phyloP scores from a whole-genome alignment of 352 stramenopile genomes.

The Phytophthora colocasiae region DNA sequence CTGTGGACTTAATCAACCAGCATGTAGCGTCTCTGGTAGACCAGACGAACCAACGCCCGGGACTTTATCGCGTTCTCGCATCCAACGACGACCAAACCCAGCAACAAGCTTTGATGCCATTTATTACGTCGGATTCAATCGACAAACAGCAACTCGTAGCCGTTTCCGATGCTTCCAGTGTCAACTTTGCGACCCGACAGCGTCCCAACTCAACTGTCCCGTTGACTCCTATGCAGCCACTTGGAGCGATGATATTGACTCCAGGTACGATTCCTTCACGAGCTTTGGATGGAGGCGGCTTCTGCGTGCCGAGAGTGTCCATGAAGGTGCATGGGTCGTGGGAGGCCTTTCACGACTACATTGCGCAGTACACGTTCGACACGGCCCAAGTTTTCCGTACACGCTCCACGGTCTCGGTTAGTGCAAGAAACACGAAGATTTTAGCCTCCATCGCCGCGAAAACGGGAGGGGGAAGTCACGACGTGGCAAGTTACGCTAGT shows the following conservation, averaged over 20 bases:
- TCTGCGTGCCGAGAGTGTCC: conserved; percentile 41
- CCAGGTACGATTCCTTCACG: conserved; percentile 39
- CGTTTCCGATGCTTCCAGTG: conserved; percentile 13
- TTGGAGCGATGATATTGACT: conserved; percentile 37
- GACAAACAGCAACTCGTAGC: conserved; percentile 19
- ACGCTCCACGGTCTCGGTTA: conserved; percentile 71
- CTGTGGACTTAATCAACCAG: conserved; percentile 12
- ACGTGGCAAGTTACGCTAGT: conserved; percentile 50
- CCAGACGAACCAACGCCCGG: conserved; percentile 25
- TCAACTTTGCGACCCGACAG: conserved; percentile 27
- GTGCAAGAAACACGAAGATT: conserved; percentile 65
- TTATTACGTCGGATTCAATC: conserved; percentile 13
- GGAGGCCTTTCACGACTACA: conserved; percentile 64
- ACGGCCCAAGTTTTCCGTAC: conserved; percentile 77
- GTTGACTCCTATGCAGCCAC: conserved; percentile 21
- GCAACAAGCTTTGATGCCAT: conserved; percentile 25
- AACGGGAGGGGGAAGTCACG: conserved; percentile 16
- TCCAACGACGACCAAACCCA: conserved; percentile 22
- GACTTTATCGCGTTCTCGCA: conserved; percentile 25
- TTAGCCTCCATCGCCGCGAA: conserved; percentile 32
- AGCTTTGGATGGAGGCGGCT: conserved; percentile 37
- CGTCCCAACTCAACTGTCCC: not conserved
- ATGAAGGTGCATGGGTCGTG: conserved; percentile 66
- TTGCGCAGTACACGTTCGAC: conserved; percentile 62
- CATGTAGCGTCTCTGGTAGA: conserved; percentile 32